A percentile compares a stretch with the other conserved stretches of the same genome.
These are phyloP conservation scores for Juncus inflexus DNA, from an alignment of 176 grass and related monocot species.

Conservation along the genomic window DNA sequence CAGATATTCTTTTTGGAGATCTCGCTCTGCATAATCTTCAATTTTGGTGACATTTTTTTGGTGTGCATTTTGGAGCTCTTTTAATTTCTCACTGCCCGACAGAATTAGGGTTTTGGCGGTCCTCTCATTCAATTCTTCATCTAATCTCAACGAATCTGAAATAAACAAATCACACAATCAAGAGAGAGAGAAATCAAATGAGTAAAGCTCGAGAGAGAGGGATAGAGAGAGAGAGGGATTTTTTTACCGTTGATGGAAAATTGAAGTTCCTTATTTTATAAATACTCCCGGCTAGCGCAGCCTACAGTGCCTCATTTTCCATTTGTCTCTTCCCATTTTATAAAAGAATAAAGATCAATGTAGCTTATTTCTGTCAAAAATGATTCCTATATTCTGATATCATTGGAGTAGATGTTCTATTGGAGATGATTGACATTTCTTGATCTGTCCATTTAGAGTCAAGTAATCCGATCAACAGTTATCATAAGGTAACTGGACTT, in stretches of 20 bases:
- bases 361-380: too few species aligned
- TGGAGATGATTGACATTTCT: too few species aligned
- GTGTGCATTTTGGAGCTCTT: slow-evolving; percentile 43
- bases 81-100: slow-evolving; percentile 33
- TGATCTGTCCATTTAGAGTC: too few species aligned
- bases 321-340: too few species aligned
- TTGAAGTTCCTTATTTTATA: slow-evolving; percentile 41
- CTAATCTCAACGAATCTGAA: slow-evolving; percentile 34
- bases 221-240: background rate
- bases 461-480: too few species aligned
- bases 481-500: too few species aligned
- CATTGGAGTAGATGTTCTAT: too few species aligned
- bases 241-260: slow-evolving; percentile 62
- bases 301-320: too few species aligned
- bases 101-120: slow-evolving; percentile 33
- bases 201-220: background rate
- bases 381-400: too few species aligned
- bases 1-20: slow-evolving; percentile 51
- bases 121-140: slow-evolving; percentile 40
- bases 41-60: slow-evolving; percentile 41
- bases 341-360: too few species aligned
- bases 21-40: slow-evolving; percentile 36
- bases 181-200: background rate
- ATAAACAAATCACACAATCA: background rate
- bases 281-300: too few species aligned